Evolutionary conservation across 2,329 filamentous ascomycete genomes (phyloP).

Genomic region (Calonectria pseudoreteaudii): DNA sequence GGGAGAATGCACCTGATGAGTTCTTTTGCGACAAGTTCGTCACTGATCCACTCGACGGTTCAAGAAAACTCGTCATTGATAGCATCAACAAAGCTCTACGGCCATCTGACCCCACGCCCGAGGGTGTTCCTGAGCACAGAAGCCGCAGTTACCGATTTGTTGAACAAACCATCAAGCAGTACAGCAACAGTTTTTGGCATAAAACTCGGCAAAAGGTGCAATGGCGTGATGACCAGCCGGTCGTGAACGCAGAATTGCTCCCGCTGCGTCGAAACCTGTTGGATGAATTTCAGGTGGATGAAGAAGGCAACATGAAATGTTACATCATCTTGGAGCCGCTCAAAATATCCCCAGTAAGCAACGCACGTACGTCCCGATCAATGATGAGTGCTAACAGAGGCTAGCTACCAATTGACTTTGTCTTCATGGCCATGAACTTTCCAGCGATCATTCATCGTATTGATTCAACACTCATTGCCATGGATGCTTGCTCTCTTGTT

Average conservation of each 20-base stretch:
- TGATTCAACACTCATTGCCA: constrained; percentile 82
- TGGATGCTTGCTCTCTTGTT: constrained; percentile 78
- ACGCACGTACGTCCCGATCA: constrained; percentile 52
- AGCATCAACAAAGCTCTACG: constrained; percentile 68
- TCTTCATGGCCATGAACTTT: constrained; percentile 79
- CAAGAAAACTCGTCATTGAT: constrained; percentile 69
- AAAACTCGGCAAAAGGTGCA: constrained; percentile 63
- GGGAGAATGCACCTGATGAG: constrained; percentile 57
- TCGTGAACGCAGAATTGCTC: constrained; percentile 80
- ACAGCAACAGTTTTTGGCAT: constrained; percentile 81
- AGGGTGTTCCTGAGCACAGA: constrained; percentile 60
- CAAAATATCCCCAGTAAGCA: constrained; percentile 78
- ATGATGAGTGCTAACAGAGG: not conserved
- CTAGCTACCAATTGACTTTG: constrained; percentile 76
- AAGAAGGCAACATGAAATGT: constrained; percentile 59
- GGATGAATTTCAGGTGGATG: constrained; percentile 71
- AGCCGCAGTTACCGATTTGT: constrained; percentile 55
- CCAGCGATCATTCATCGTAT: constrained; percentile 88
- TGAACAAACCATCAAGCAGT: constrained; percentile 79
- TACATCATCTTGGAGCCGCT: constrained; percentile 84
- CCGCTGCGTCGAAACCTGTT: constrained; percentile 86
- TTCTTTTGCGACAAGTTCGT: constrained; percentile 67
- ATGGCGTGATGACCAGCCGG: constrained; percentile 80
- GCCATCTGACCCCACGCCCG: constrained; percentile 74
- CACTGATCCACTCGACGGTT: constrained; percentile 70